phyloP scores from a whole-genome alignment of 2,329 filamentous ascomycete genomes.

The Capronia epimyces region DNA sequence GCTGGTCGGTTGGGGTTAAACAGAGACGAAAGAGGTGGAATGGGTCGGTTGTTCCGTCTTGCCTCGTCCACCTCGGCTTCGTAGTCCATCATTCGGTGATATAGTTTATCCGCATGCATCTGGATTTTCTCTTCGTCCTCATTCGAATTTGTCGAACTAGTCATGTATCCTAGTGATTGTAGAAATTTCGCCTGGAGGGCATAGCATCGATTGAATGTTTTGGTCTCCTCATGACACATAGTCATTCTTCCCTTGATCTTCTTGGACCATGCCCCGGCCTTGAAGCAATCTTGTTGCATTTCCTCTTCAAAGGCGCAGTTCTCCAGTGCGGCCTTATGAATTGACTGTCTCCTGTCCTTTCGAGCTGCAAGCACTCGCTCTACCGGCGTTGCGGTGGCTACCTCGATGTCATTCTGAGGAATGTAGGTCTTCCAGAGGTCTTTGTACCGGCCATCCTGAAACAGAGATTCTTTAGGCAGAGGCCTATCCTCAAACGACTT shows the following conservation, averaged over 20 bases:
- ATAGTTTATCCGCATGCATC: slow-evolving; percentile 89
- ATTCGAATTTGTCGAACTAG: slow-evolving; percentile 57
- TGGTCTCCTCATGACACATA: slow-evolving; percentile 74
- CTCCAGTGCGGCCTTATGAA: slow-evolving; percentile 78
- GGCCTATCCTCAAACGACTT: slow-evolving; percentile 21
- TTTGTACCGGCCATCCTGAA: slow-evolving; percentile 67
- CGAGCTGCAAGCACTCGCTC: slow-evolving; percentile 75
- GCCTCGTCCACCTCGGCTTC: slow-evolving; percentile 66
- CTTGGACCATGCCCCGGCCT: slow-evolving; percentile 60
- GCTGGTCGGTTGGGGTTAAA: slow-evolving; percentile 36
- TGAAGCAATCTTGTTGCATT: slow-evolving; percentile 77
- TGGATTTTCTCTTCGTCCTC: slow-evolving; percentile 82
- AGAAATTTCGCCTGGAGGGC: slow-evolving; percentile 84
- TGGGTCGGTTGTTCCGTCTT: slow-evolving; percentile 39
- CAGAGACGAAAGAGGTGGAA: slow-evolving; percentile 42
- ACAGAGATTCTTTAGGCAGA: slow-evolving; percentile 50
- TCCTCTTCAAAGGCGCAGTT: slow-evolving; percentile 88
- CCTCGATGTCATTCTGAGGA: slow-evolving; percentile 64
- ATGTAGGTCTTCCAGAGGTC: slow-evolving; percentile 91
- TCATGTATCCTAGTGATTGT: slow-evolving; percentile 74
- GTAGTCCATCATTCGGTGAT: slow-evolving; percentile 77
- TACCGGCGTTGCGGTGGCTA: slow-evolving; percentile 67
- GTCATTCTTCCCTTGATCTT: slow-evolving; percentile 52
- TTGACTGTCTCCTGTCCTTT: slow-evolving; percentile 72
- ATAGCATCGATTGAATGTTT: slow-evolving; percentile 78